Base-by-base conservation (phyloP, 2,329 filamentous ascomycete species). In the Helotiales sp. region DNA sequence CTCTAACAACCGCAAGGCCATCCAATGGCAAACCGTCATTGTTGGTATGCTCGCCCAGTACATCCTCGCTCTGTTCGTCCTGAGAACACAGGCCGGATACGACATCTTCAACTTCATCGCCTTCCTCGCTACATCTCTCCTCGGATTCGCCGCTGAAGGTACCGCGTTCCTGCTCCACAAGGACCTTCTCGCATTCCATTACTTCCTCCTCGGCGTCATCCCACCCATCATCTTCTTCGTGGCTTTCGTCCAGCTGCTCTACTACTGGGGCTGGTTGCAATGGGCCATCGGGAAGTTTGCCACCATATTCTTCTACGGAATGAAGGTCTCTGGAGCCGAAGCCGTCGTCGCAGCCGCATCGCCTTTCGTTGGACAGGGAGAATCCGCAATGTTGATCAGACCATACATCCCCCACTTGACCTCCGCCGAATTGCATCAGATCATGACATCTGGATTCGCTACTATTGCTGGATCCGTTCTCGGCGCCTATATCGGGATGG, bases 141-240 rank as follows among this genome's bases (percentile, higher is more conserved):
- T 97, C 5, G 87, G 90, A 28, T 97, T 93, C 74, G 91, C 94
- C 26, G 81, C 83, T 20, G 78, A 92, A 34, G 94, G 94, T 77
- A 87, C 92, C 0, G 77, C 79, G 0, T 97, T 97, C 82, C 79
- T 97, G 73, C 91, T 89, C 0, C 81, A 82, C 15, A 63, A 73
- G 0, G 77, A 79, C 7, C 82, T 83, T 6, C 76, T 82, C 3
- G 40, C 79, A 2, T 75, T 84, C 0, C 72, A 75, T 3, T 93
- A 86, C 86, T 97, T 97, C 86, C 84, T 97, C 70, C 84, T 91
- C 59, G 82, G 85, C 59, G 93, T 97, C 69, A 85, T 96, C n/a
- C 93, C 94, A 0, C 89, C 94, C 74, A 96, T 97, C 80, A 93
- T 97, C 82, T 97, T 97, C 87, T 97, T 97, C 87, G 91, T 97